These are phyloP conservation scores for Rhizopogon salebrosus DNA, from an alignment of 768 basidiomycete genomes.

Conservation along the genomic window DNA sequence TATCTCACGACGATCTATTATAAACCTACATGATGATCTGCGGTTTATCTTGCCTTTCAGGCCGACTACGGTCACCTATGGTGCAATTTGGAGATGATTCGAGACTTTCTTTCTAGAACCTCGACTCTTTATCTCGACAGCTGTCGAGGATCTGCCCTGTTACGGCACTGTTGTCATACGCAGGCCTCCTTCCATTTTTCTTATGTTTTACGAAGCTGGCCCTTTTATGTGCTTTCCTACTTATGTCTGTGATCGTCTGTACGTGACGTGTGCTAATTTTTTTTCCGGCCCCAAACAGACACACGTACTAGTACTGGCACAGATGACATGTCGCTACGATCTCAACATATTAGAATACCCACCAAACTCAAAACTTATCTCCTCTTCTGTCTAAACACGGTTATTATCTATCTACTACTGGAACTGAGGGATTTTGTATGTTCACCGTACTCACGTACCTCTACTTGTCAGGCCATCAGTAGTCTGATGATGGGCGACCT, in stretches of 20 bases:
- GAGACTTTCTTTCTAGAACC: neutral
- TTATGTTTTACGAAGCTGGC: neutral
- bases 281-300: neutral
- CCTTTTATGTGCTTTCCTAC: neutral
- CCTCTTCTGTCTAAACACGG: conserved; percentile 1
- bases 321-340: neutral
- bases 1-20: conserved; percentile 85
- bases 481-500: too few species aligned
- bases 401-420: neutral
- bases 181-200: neutral
- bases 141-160: neutral
- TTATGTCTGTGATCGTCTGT: neutral
- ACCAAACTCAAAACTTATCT: conserved; percentile 13
- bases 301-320: neutral
- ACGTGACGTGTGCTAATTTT: neutral
- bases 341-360: conserved; percentile 1
- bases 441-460: too few species aligned
- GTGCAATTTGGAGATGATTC: neutral
- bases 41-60: neutral
- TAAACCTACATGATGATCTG: conserved; percentile 45
- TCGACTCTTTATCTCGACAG: neutral
- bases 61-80: neutral
- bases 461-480: too few species aligned
- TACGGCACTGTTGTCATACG: neutral
- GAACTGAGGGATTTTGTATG: neutral